Conservation (phyloP, 495 filamentous ascomycete genomes). For the Choiromyces venosus region DNA sequence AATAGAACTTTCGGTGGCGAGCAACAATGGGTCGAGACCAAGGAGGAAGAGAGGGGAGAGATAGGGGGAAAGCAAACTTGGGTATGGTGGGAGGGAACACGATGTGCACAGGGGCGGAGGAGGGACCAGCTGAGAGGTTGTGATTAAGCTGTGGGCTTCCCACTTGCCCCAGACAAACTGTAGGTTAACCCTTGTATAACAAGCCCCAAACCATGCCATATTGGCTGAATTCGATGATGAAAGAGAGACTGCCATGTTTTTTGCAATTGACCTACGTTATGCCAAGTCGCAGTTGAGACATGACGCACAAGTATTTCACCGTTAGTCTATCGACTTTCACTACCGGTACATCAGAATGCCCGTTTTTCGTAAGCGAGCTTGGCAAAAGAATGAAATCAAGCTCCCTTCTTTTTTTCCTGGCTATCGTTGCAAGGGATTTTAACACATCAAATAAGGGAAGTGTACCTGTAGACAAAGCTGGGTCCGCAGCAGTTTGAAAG, state of each 20-base stretch:
- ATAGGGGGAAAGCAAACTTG: neutral
- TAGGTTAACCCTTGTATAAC: neutral
- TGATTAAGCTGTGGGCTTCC: neutral
- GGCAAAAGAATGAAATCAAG: neutral
- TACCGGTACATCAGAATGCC: neutral
- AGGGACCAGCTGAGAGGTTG: neutral
- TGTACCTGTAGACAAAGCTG: too few relatives aligned
- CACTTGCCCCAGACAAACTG: neutral
- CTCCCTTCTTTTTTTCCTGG: too few relatives aligned
- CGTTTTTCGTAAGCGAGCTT: neutral
- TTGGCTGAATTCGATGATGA: neutral
- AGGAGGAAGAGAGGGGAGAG: neutral
- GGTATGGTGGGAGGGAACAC: neutral
- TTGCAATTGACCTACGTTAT: too few relatives aligned
- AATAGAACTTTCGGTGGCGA: slow-evolving; percentile 4
- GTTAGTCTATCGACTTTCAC: neutral
- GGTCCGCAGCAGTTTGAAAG: too few relatives aligned
- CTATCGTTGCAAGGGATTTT: neutral
- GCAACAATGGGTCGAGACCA: neutral
- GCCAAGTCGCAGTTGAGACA: neutral
- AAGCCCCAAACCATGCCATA: neutral
- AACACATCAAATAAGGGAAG: neutral
- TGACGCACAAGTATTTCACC: neutral
- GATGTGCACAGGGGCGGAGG: neutral
- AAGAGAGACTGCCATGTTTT: neutral